A percentile compares a stretch with the other conserved stretches of the same genome.
These are phyloP conservation scores for Mortierella claussenii DNA, from an alignment of 192 early-diverging fungal genomes.

Conservation along the genomic window DNA sequence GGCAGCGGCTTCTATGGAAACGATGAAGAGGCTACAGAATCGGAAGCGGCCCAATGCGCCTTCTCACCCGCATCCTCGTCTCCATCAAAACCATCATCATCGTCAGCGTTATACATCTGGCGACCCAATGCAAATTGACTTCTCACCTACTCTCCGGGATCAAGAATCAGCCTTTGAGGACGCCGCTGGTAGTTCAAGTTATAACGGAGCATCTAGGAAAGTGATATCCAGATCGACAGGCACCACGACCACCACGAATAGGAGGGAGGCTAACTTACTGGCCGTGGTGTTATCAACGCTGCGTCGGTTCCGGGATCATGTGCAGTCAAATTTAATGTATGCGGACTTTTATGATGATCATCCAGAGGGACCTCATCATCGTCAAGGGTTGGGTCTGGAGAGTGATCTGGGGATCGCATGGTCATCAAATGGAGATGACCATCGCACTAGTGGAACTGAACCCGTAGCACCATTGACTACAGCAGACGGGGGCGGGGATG, in stretches of 20 bases:
- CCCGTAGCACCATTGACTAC: neutral
- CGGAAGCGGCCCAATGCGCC: constrained; percentile 22
- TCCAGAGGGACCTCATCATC: constrained; percentile 1
- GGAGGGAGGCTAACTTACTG: constrained; percentile 25
- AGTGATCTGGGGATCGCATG: constrained; percentile 39
- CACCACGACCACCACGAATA: constrained; percentile 8
- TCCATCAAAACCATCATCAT: too few relatives aligned
- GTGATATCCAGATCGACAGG: constrained; percentile 25
- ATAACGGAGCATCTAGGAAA: constrained; percentile 9
- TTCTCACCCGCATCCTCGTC: too few relatives aligned
- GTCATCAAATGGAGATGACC: constrained; percentile 2
- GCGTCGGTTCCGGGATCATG: constrained; percentile 33
- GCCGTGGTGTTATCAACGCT: constrained; percentile 34
- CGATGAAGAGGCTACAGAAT: constrained; percentile 23
- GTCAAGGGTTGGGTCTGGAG: constrained; percentile 15
- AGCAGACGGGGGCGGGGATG: neutral
- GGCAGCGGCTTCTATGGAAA: constrained; percentile 23
- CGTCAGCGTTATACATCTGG: constrained; percentile 3
- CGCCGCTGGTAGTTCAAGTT: neutral
- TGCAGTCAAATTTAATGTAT: constrained; percentile 30
- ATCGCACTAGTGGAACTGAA: neutral
- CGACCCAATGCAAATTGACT: constrained; percentile 45
- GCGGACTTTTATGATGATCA: constrained; percentile 28
- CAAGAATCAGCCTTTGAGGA: neutral
- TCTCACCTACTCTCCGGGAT: constrained; percentile 18